These are phyloP conservation scores for Fusarium sp. DNA, from an alignment of 2,329 filamentous ascomycete genomes.

Conservation along the genomic window DNA sequence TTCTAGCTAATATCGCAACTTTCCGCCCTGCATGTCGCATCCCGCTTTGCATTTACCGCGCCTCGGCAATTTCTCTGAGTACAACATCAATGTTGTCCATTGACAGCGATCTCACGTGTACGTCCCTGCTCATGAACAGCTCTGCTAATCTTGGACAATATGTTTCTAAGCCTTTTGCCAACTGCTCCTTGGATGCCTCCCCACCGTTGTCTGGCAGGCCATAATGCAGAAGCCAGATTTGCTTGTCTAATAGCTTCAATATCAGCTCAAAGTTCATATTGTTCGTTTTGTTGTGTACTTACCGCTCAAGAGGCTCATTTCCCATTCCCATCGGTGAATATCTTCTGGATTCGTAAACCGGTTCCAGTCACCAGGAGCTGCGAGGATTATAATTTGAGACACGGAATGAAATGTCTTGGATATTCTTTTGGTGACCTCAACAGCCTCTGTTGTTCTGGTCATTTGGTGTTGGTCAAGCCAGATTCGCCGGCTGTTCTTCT, in stretches of 20 bases:
- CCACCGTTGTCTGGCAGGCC: constrained; percentile 1
- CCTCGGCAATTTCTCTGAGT: constrained; percentile 21
- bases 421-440: constrained; percentile 12
- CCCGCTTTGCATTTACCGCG: neutral
- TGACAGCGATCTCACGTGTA: constrained; percentile 18
- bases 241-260: constrained; percentile 8
- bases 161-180: neutral
- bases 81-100: constrained; percentile 28
- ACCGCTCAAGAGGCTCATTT: constrained; percentile 28
- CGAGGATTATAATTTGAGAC: constrained; percentile 14
- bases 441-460: neutral
- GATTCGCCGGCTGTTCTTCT: constrained; percentile 14
- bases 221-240: constrained; percentile 27
- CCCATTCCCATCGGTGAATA: constrained; percentile 33
- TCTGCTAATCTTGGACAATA: constrained; percentile 16
- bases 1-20: neutral
- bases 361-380: constrained; percentile 12
- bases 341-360: constrained; percentile 18
- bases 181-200: constrained; percentile 3
- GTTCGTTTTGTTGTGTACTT: accelerated
- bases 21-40: neutral
- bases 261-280: neutral
- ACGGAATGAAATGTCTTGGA: constrained; percentile 5
- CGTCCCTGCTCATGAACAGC: constrained; percentile 2
- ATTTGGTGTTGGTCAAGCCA: constrained; percentile 34